Percentiles rank a stretch among this genome's conserved stretches.
Conservation (phyloP, 768 basidiomycete genomes). For the Suillus subluteus region DNA sequence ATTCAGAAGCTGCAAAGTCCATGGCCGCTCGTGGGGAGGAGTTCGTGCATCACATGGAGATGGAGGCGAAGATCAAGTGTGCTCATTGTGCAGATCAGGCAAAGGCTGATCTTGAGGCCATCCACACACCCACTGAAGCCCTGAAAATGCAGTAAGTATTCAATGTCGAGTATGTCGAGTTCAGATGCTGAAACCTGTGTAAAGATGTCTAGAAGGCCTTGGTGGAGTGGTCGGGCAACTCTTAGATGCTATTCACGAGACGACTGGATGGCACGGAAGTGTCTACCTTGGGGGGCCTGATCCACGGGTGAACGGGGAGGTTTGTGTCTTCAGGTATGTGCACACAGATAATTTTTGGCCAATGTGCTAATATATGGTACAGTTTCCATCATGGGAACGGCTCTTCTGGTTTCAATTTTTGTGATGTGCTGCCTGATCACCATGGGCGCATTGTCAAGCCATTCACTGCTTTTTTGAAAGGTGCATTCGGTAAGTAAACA, state of each 20-base stretch:
- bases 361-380: background rate
- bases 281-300: background rate
- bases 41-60: background rate
- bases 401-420: background rate
- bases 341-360: too few relatives aligned
- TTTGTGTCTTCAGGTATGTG: background rate
- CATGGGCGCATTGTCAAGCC: background rate
- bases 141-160: background rate
- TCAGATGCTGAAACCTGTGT: background rate
- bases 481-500: background rate
- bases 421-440: background rate
- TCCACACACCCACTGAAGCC: background rate
- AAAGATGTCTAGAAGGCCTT: background rate
- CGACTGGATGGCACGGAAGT: background rate
- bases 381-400: background rate
- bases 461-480: constrained; percentile 1
- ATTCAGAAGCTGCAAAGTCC: background rate
- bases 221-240: background rate
- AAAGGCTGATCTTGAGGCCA: background rate
- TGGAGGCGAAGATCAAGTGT: background rate
- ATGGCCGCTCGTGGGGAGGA: background rate
- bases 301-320: background rate
- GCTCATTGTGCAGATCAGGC: background rate
- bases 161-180: background rate
- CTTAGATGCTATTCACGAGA: background rate